These are phyloP conservation scores for Pugionium cornutum DNA, from an alignment of 345 rosid species.

Conservation along the genomic window DNA sequence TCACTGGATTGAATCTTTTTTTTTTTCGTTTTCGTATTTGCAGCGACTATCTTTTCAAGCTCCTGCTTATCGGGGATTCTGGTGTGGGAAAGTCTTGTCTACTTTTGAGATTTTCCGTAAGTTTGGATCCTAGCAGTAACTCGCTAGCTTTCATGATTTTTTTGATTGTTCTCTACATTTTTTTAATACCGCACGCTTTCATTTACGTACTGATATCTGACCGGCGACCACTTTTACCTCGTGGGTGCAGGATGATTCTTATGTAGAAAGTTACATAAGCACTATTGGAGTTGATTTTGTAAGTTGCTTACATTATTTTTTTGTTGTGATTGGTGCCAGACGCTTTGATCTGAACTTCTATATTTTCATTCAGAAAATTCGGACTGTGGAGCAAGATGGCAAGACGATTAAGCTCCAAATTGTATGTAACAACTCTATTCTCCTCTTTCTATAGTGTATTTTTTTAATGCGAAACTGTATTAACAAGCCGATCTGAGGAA, in stretches of 20 bases:
- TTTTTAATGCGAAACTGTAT: neutral
- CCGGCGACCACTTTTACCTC: neutral
- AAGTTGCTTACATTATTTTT: constrained; percentile 34
- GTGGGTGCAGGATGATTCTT: constrained; percentile 66
- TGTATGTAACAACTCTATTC: too few relatives aligned
- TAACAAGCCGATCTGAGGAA: too few relatives aligned
- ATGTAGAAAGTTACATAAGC: constrained; percentile 79
- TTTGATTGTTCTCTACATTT: too few relatives aligned
- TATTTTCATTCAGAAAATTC: constrained; percentile 52
- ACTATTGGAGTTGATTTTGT: constrained; percentile 88
- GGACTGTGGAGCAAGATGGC: too few relatives aligned
- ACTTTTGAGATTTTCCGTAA: constrained; percentile 62
- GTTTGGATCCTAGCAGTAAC: too few relatives aligned
- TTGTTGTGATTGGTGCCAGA: neutral
- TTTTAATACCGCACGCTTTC: too few relatives aligned
- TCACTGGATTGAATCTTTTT: too few relatives aligned
- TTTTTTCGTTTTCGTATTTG: constrained; percentile 28
- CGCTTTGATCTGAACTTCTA: constrained; percentile 15
- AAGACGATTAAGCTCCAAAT: too few relatives aligned
- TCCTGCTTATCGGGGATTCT: constrained; percentile 63
- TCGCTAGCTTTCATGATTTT: neutral
- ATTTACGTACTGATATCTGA: neutral
- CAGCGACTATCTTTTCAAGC: constrained; percentile 68
- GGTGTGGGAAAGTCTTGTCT: too few relatives aligned
- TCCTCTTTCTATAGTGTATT: constrained; percentile 1